Evolutionary conservation across 1,284 basidiomycete species (phyloP), one percentile per base, ranked within the genome.

Genomic region (Trichosporon faecale): DNA sequence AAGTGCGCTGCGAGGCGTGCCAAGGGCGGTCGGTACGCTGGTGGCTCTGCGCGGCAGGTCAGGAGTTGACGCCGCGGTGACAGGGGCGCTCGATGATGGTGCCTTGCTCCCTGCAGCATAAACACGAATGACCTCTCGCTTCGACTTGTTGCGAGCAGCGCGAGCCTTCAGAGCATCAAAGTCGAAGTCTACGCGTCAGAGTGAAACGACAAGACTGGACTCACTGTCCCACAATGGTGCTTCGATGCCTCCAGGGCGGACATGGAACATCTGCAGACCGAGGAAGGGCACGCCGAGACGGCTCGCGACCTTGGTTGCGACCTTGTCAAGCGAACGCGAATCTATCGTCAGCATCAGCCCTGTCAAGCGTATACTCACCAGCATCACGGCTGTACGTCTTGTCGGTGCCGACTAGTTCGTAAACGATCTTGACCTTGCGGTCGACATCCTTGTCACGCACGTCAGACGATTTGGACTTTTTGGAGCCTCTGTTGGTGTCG

Each of bases 141-240:
- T 65, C 5, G 72, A 71, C 2, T 55, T 67, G 23, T 65, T 72
- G 9, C 74, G 76, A 0, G 73, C 21, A 0, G 77, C 79, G 65
- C 79, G 72, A 14, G 70, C 68, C 21, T 75, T 73, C 65, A 80
- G 71, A 3, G 76, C 71, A 11, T 70, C 65, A 35, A 74, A 76
- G 66, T 80, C 79, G 33, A 72, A 78, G 55, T 77, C 79, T 80
- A 44, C 18, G 18, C n/a, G 29, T 29, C 49, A 25, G 63, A 3
- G 2, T 52, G 49, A 21, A 23, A 21, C 3, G 2, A 16, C 6
- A 11, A 27, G 11, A 14, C 16, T 55, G 63, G 0, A 75, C 77
- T 68, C 63, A 80, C 79, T 74, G 68, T 80, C 79, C 68, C 71
- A 74, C 2, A 80, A 73, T 23, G 75, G 74, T 1, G 74, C 74